Base-by-base conservation (phyloP, 257 asterid genomes). In the Solanum neorickii region DNA sequence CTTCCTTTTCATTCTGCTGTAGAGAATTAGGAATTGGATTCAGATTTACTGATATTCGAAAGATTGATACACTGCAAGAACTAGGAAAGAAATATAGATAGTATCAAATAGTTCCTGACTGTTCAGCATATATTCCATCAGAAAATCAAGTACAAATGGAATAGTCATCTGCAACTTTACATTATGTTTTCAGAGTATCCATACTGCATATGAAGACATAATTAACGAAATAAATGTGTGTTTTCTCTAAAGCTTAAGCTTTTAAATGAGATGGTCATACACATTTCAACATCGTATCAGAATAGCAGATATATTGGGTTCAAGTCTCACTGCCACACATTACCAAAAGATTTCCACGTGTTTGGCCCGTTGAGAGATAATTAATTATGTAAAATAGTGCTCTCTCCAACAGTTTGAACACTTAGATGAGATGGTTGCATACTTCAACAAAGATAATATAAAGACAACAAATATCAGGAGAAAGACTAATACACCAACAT, bases 1-100 rank as follows among this genome's bases (percentile, higher is more conserved):
- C 87, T 90, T 92, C 94, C 90, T 86, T 90, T 82, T 91, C 96
- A 87, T 52, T 89, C 97, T 95, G 95, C 91, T 46, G 87, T 46
- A 86, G 31, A 77, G 37, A 73, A 56, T 39, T 49, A 86, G 42
- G 44, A 39, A 49, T 25, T 37, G 15, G 74, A 42, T 65, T 69
- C 72, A 86, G 39, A 86, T 9, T 16, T 69, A 84, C 39, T n/a
- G 56, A 25, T 70, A 78, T 44, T 14, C 62, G 5, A 77, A 77
- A 31, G 62, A 78, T 46, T 46, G 66, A 78, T 15, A 46, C 84
- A 78, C 42, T 78, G 84, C 60, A 78, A 78, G 84, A 46, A 78
- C 27, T 46, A 78, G 84, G 25, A 27, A 14, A 78, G 16, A 47
- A 78, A 78, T 78, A 47, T 27, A 27, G 59, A 46, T 15, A 46